These are phyloP conservation scores for Ceratobasidium sp. DNA, from an alignment of 1,284 basidiomycete genomes.

Conservation along the genomic window DNA sequence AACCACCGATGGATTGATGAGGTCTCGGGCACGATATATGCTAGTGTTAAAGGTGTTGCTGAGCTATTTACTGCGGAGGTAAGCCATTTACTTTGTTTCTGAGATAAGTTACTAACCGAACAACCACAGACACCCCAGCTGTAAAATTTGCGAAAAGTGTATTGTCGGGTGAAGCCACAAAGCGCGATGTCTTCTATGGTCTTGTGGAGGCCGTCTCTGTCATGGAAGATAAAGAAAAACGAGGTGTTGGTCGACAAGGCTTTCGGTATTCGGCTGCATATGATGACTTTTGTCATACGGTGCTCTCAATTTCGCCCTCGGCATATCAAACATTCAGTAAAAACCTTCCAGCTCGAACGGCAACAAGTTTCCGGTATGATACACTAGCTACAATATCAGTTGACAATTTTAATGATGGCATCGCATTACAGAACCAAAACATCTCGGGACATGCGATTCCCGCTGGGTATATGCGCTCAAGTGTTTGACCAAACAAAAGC, in stretches of 20 bases:
- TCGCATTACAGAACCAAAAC: not conserved
- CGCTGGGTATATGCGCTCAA: slow-evolving; percentile 49
- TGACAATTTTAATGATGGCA: not conserved
- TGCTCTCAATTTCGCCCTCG: not conserved
- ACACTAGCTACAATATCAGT: not conserved
- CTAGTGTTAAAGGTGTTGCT: not conserved
- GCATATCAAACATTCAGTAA: slow-evolving; percentile 19
- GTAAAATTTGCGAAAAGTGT: not conserved
- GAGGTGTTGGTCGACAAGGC: not conserved
- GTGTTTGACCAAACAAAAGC: slow-evolving; percentile 50
- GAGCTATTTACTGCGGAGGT: not conserved
- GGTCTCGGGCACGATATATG: not conserved
- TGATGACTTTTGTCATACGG: not conserved
- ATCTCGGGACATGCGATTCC: slow-evolving; percentile 46
- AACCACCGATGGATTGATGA: not conserved
- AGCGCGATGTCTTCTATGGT: not conserved
- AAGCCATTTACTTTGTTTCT: not conserved
- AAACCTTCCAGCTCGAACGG: not conserved
- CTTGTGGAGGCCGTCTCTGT: not conserved
- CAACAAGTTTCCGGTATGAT: not conserved
- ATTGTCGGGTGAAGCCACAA: not conserved
- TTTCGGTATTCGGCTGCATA: not conserved
- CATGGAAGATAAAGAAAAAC: not conserved
- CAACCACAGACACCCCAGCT: not conserved
- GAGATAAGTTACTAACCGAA: too few species aligned